Percentiles rank a stretch among this genome's conserved stretches.
These are phyloP conservation scores for Vanrija sp. DNA, from an alignment of 1,284 basidiomycete genomes.

Conservation along the genomic window DNA sequence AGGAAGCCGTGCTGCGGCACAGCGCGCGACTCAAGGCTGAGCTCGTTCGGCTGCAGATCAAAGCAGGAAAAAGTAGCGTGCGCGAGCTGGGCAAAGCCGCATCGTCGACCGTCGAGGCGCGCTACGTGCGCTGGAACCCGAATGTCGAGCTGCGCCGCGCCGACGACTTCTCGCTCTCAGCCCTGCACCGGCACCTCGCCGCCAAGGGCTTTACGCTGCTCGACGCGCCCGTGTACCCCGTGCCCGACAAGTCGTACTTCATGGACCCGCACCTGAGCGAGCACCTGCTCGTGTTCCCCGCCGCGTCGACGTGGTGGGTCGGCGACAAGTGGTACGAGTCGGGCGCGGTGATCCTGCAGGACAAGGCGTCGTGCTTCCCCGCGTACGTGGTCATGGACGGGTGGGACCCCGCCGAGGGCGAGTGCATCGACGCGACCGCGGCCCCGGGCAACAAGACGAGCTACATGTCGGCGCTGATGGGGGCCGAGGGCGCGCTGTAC, in stretches of 20 bases:
- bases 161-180: constrained; percentile 25
- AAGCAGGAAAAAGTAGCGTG: constrained; percentile 63
- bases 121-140: constrained; percentile 82
- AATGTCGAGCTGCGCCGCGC: constrained; percentile 47
- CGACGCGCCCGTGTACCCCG: constrained; percentile 31
- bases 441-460: constrained; percentile 99
- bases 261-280: constrained; percentile 74
- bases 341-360: constrained; percentile 75
- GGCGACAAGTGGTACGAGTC: constrained; percentile 43
- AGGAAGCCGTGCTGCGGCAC: constrained; percentile 75
- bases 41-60: constrained; percentile 78
- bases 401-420: constrained; percentile 28
- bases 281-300: constrained; percentile 69
- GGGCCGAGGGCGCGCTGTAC: constrained; percentile 72
- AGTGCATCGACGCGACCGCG: constrained; percentile 92
- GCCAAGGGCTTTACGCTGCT: constrained; percentile 27
- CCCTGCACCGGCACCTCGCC: constrained; percentile 29
- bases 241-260: constrained; percentile 54
- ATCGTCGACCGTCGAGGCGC: constrained; percentile 56
- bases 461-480: constrained; percentile 83
- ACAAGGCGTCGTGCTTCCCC: constrained; percentile 97
- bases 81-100: constrained; percentile 57
- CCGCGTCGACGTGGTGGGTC: constrained; percentile 53
- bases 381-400: constrained; percentile 64
- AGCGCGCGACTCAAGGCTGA: constrained; percentile 83